phyloP scores from a whole-genome alignment of 2,329 filamentous ascomycete genomes.

The Xylaria digitata region DNA sequence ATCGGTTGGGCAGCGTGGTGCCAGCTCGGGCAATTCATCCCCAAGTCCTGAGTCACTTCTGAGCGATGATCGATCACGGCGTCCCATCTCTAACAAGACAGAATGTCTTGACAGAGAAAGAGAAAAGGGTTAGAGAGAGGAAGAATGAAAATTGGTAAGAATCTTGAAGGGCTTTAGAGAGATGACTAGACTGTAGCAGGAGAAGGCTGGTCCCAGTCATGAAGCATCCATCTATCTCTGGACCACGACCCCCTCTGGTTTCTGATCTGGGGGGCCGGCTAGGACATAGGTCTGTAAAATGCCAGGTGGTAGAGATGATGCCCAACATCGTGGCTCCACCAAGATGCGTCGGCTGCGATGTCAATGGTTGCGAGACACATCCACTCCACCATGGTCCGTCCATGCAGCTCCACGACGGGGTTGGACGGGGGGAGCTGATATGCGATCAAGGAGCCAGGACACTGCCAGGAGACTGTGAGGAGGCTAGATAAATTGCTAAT shows the following conservation, averaged over 20 bases:
- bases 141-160: constrained; percentile 31
- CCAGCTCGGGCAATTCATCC: constrained; percentile 50
- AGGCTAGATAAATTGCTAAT: constrained; percentile 10
- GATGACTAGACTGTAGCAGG: constrained; percentile 30
- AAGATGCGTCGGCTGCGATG: constrained; percentile 46
- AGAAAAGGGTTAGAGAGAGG: constrained; percentile 40
- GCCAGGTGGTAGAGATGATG: constrained; percentile 47
- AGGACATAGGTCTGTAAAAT: constrained; percentile 26
- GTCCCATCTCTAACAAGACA: constrained; percentile 52
- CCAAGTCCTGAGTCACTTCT: constrained; percentile 53
- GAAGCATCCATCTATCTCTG: constrained; percentile 21
- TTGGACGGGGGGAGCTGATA: constrained; percentile 26
- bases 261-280: constrained; percentile 39
- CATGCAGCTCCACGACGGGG: constrained; percentile 38
- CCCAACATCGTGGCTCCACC: constrained; percentile 50
- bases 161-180: constrained; percentile 28
- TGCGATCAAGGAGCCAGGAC: constrained; percentile 18
- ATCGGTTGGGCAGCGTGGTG: constrained; percentile 46
- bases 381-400: constrained; percentile 44
- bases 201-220: constrained; percentile 33
- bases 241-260: constrained; percentile 25
- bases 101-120: constrained; percentile 37
- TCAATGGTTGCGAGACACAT: constrained; percentile 44
- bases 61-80: constrained; percentile 51
- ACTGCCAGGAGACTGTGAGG: constrained; percentile 1